A percentile compares a stretch with the other conserved stretches of the same genome.
phyloP scores from a whole-genome alignment of 495 filamentous ascomycete species.

The Bacidia rubella region DNA sequence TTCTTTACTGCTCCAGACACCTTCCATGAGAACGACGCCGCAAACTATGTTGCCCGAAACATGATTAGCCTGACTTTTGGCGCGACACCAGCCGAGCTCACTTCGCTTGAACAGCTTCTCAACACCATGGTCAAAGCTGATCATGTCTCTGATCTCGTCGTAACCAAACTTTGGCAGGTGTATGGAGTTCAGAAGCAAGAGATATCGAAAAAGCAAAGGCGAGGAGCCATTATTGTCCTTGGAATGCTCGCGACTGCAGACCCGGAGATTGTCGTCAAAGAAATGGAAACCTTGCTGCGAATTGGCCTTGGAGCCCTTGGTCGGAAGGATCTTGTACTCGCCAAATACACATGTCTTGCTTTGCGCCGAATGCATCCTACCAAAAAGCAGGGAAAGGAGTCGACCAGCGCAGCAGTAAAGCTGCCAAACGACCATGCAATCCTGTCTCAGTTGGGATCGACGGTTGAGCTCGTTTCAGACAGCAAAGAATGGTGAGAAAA shows the following conservation, averaged over 20 bases:
- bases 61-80: conserved; percentile 98
- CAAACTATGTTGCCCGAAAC: conserved; percentile 91
- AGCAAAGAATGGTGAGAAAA: conserved; percentile 77
- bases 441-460: conserved; percentile 60
- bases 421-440: conserved; percentile 88
- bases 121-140: conserved; percentile 96
- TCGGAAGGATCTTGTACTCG: conserved; percentile 68
- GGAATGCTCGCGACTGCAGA: conserved; percentile 93
- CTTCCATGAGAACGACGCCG: conserved; percentile 78
- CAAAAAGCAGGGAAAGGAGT: conserved; percentile 62
- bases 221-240: conserved; percentile 88
- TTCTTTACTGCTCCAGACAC: conserved; percentile 89
- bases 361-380: conserved; percentile 78
- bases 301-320: conserved; percentile 78
- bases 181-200: conserved; percentile 89
- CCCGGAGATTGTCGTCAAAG: conserved; percentile 80
- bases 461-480: conserved; percentile 70
- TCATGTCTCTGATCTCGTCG: conserved; percentile 70
- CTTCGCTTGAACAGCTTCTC: conserved; percentile 84
- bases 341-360: conserved; percentile 90
- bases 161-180: conserved; percentile 92
- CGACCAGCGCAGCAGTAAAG: conserved; percentile 52
- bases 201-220: conserved; percentile 81
- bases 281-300: conserved; percentile 85
- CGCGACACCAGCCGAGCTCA: conserved; percentile 84